phyloP scores from a whole-genome alignment of 805 yeast species.

The Komagataella ulmi region DNA sequence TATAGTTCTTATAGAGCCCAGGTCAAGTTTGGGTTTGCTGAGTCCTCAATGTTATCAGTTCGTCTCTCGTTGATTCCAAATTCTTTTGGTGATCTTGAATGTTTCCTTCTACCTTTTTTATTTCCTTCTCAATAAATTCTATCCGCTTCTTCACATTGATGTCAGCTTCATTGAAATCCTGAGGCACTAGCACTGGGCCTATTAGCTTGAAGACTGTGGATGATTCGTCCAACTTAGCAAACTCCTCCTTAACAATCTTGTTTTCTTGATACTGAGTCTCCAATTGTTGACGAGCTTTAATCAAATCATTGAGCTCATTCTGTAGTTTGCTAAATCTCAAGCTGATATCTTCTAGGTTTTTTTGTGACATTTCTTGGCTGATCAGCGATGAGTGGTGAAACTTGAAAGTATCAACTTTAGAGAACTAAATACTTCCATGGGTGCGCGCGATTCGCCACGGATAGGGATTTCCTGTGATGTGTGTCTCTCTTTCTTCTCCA shows the following conservation, averaged over 20 bases:
- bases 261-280: constrained; percentile 95
- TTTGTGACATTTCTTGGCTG: not conserved
- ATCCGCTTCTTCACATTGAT: constrained; percentile 78
- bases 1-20: not conserved
- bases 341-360: constrained; percentile 10
- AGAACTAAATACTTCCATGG: not conserved
- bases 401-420: not conserved
- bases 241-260: constrained; percentile 76
- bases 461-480: not conserved
- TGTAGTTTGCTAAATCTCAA: constrained; percentile 14
- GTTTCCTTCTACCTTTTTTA: constrained; percentile 39
- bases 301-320: constrained; percentile 27
- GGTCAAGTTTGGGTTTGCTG: not conserved
- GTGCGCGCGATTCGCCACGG: not conserved
- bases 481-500: too few relatives aligned
- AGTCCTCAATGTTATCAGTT: constrained; percentile 7
- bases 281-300: constrained; percentile 67
- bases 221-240: constrained; percentile 33
- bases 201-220: constrained; percentile 77
- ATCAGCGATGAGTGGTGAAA: not conserved
- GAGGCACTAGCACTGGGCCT: constrained; percentile 88
- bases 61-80: constrained; percentile 47
- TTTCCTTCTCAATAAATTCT: constrained; percentile 75
- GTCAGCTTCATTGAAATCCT: constrained; percentile 72
- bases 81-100: constrained; percentile 41